Evolutionary conservation across 495 filamentous ascomycete genomes (phyloP).

Genomic region (Talaromyces ruber): DNA sequence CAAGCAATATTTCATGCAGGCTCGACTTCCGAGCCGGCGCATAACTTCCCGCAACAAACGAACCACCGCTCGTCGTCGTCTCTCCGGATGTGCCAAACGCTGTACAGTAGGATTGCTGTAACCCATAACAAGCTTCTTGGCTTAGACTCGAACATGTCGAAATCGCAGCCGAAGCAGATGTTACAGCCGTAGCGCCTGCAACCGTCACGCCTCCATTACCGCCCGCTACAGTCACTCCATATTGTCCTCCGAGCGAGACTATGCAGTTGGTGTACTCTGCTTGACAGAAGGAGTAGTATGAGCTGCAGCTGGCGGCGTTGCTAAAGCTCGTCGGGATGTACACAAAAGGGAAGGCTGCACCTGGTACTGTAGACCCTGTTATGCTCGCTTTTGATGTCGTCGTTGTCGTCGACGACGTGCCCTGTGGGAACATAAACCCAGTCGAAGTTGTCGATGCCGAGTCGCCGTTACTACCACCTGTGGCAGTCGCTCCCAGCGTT

Average conservation of each 20-base stretch:
- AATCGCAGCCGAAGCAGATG: constrained; percentile 39
- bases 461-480: constrained; percentile 10
- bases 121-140: constrained; percentile 47
- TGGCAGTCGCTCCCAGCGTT: constrained; percentile 31
- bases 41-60: constrained; percentile 16
- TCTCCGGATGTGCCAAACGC: constrained; percentile 21
- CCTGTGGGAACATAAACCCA: constrained; percentile 29
- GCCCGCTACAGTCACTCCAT: constrained; percentile 35
- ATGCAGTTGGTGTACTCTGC: constrained; percentile 57
- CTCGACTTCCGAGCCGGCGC: constrained; percentile 18
- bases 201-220: constrained; percentile 51
- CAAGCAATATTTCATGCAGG: constrained; percentile 34
- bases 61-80: constrained; percentile 12
- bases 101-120: constrained; percentile 47
- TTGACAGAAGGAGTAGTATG: constrained; percentile 57
- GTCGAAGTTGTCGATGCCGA: constrained; percentile 12
- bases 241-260: constrained; percentile 42
- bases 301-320: constrained; percentile 54
- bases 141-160: constrained; percentile 61
- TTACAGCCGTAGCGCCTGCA: constrained; percentile 42
- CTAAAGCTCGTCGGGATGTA: constrained; percentile 58
- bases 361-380: constrained; percentile 34
- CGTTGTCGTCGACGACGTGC: constrained; percentile 22
- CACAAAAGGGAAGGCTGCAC: constrained; percentile 52
- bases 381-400: constrained; percentile 17